Evolutionary conservation across 2,329 filamentous ascomycete genomes (phyloP).

Genomic region (Lecanoromycetidae sp.): DNA sequence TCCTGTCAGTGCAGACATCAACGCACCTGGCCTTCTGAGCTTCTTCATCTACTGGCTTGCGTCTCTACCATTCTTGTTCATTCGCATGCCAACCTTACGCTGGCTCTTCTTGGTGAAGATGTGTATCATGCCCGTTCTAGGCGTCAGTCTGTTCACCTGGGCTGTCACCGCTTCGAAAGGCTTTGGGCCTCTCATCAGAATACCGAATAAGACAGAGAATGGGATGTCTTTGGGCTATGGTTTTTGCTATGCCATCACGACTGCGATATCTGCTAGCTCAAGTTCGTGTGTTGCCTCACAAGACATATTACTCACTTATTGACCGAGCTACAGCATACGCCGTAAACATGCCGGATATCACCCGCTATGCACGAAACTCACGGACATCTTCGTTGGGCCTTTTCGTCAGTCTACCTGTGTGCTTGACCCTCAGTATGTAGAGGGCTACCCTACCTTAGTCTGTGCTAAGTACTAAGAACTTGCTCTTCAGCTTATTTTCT

Average conservation of each 20-base stretch:
- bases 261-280: constrained; percentile 10
- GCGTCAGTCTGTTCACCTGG: constrained; percentile 18
- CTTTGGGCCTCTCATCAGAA: constrained; percentile 17
- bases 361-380: constrained; percentile 22
- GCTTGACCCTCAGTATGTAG: constrained; percentile 17
- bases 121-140: constrained; percentile 16
- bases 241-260: constrained; percentile 9
- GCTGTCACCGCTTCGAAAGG: constrained; percentile 16
- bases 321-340: constrained; percentile 19
- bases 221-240: constrained; percentile 9
- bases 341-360: constrained; percentile 28
- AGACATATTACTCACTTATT: background rate
- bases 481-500: constrained; percentile 22
- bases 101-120: constrained; percentile 19
- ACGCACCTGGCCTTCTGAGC: constrained; percentile 2
- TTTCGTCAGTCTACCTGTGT: constrained; percentile 22
- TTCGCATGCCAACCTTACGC: constrained; percentile 16
- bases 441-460: background rate
- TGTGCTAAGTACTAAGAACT: no score
- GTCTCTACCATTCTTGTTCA: constrained; percentile 17
- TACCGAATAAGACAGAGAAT: constrained; percentile 14
- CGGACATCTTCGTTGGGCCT: constrained; percentile 23
- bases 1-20: constrained; percentile 6
- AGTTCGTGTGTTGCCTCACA: constrained; percentile 7
- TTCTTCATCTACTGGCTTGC: constrained; percentile 15